These are phyloP conservation scores for Ottelia alismoides DNA, from an alignment of 106 monocot species.

Conservation along the genomic window DNA sequence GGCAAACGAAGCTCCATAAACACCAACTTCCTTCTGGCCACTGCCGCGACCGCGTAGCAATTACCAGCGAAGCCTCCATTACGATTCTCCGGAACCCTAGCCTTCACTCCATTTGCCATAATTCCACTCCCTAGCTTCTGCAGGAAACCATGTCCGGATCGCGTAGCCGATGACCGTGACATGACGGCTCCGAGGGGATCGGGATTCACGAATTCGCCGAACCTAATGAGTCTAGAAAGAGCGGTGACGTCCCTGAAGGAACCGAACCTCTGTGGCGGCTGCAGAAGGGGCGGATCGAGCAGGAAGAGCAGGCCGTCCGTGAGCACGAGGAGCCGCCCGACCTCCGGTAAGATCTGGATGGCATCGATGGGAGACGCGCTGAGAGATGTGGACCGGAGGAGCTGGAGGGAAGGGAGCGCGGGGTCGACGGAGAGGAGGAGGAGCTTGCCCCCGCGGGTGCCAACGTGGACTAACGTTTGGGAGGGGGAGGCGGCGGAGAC, in stretches of 20 bases:
- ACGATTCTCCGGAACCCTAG: constrained; percentile 13
- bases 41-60: constrained; percentile 38
- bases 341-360: constrained; percentile 40
- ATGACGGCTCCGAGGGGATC: constrained; percentile 28
- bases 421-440: constrained; percentile 22
- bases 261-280: constrained; percentile 32
- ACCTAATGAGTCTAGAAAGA: constrained; percentile 31
- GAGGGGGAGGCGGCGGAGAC: constrained; percentile 22
- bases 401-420: not conserved
- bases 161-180: constrained; percentile 15
- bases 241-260: constrained; percentile 40
- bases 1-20: constrained; percentile 43
- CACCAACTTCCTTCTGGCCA: constrained; percentile 34
- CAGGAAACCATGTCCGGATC: constrained; percentile 27
- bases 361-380: constrained; percentile 35
- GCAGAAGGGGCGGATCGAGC: constrained; percentile 31
- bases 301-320: constrained; percentile 56
- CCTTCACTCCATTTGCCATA: constrained; percentile 28
- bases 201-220: constrained; percentile 9
- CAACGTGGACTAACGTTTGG: constrained; percentile 39
- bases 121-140: constrained; percentile 33
- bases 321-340: constrained; percentile 39
- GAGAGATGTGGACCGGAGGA: constrained; percentile 32
- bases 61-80: constrained; percentile 17
- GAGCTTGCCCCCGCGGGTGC: constrained; percentile 59